Base-by-base conservation (phyloP, 495 filamentous ascomycete species). In the Neurospora sp. region DNA sequence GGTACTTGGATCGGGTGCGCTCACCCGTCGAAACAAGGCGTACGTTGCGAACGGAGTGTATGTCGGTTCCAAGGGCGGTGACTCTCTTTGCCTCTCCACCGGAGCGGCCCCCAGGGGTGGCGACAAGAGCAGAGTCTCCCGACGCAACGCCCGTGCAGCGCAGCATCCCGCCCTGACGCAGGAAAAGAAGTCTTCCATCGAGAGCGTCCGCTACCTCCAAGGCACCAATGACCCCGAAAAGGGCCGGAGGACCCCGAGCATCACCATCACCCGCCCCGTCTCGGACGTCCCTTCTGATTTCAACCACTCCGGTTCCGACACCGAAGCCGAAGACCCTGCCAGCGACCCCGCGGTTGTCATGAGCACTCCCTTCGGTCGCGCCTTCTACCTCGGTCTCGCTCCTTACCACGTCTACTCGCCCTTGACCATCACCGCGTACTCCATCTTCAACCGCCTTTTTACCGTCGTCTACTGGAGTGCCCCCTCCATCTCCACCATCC, bases 1-100 rank as follows among this genome's bases (percentile, higher is more conserved):
- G 1, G 78, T 84, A 44, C 77, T 86, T 40, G 85, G 85, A 12
- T 82, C 82, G 31, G 85, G 85, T n/a, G 78, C 81, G 37, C 73
- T 86, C 18, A 81, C 83, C 10, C 79, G 77, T 39, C 78, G 83
- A 0, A 79, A 81, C 68, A 77, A 75, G n/a, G 70, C 73, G 12
- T 86, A 82, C 71, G 69, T 78, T 0, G 35, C 81, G 20, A 78
- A 79, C 20, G 85, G 79, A 1, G 78, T 81, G n/a, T 86, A 82
- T 78, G 80, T 84, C 14, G 84, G 84, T 27, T 82, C 80, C 75
- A 82, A 80, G 70, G 77, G 80, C 12, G 82, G 84, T 40, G 80
- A 85, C 39, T 79, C 79, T 39, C 27, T 85, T 1, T 84, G 81
- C 69, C 79, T 85, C 47, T 74, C 72, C 0, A 59, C 70, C 8